Conservation (phyloP, 2,329 filamentous ascomycete genomes). For the Botrytis paeoniae region DNA sequence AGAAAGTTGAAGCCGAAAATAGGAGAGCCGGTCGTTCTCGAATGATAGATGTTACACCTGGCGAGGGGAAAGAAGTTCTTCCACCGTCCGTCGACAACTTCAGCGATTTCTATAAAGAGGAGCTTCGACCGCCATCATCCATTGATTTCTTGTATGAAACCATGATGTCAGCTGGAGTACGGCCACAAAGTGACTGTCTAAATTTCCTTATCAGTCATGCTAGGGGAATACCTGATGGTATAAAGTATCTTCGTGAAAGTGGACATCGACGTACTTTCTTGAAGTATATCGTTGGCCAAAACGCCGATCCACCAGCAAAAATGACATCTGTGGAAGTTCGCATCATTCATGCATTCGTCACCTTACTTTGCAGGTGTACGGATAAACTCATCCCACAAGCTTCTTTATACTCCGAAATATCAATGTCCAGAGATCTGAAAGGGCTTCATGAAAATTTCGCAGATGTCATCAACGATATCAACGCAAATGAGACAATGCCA, state of each 20-base stretch:
- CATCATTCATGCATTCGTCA: constrained; percentile 51
- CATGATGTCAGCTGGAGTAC: constrained; percentile 52
- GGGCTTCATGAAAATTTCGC: not conserved
- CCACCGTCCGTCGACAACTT: constrained; percentile 55
- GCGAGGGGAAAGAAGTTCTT: constrained; percentile 56
- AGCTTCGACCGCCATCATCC: constrained; percentile 55
- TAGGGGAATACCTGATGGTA: constrained; percentile 45
- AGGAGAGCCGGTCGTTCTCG: constrained; percentile 30
- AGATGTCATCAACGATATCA: not conserved
- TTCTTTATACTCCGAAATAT: not conserved
- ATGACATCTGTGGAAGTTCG: constrained; percentile 24
- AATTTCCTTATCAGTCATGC: constrained; percentile 55
- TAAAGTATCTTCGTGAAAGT: constrained; percentile 51
- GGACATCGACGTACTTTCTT: constrained; percentile 26
- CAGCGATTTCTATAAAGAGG: constrained; percentile 62
- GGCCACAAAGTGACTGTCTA: constrained; percentile 50
- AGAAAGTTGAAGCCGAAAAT: constrained; percentile 48
- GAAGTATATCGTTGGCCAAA: constrained; percentile 23
- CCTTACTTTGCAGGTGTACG: constrained; percentile 44
- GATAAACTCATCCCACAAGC: constrained; percentile 33
- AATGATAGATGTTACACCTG: constrained; percentile 47
- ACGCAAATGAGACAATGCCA: constrained; percentile 1
- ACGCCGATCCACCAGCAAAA: constrained; percentile 17
- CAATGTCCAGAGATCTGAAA: not conserved
- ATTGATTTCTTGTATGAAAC: constrained; percentile 55